These are phyloP conservation scores for Pyrus betulifolia DNA, from an alignment of 306 rosid species.

Conservation along the genomic window DNA sequence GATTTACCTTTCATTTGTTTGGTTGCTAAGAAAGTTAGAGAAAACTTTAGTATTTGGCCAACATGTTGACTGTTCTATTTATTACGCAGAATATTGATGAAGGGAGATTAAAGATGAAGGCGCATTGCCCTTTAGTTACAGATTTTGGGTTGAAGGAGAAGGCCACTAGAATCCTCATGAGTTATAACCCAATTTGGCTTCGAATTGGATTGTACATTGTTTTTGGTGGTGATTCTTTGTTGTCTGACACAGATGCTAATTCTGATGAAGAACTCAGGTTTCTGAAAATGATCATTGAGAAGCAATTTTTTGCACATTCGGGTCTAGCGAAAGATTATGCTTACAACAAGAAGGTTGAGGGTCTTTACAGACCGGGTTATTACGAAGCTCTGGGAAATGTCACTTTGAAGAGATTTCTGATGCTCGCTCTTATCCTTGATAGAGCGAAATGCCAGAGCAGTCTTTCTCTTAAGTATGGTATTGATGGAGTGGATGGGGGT, in stretches of 20 bases:
- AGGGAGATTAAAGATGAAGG: slow-evolving; percentile 83
- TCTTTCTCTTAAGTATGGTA: slow-evolving; percentile 75
- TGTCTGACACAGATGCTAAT: slow-evolving; percentile 40
- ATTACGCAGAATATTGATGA: slow-evolving; percentile 61
- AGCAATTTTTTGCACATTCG: slow-evolving; percentile 59
- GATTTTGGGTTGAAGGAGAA: slow-evolving; percentile 73
- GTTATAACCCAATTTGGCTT: slow-evolving; percentile 76
- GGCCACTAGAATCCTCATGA: slow-evolving; percentile 53
- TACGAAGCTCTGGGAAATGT: slow-evolving; percentile 80
- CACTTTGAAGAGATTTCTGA: slow-evolving; percentile 63
- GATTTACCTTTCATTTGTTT: background rate
- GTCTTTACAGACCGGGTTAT: slow-evolving; percentile 83
- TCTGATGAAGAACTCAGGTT: slow-evolving; percentile 57
- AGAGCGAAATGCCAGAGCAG: slow-evolving; percentile 73
- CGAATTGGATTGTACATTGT: slow-evolving; percentile 66
- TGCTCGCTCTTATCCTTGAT: slow-evolving; percentile 77
- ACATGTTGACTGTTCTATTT: background rate
- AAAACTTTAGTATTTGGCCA: background rate
- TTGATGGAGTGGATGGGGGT: slow-evolving; percentile 95
- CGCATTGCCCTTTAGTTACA: slow-evolving; percentile 76
- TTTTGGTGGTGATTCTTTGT: slow-evolving; percentile 77
- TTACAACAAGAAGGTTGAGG: slow-evolving; percentile 88
- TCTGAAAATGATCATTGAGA: slow-evolving; percentile 69
- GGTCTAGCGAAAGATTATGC: slow-evolving; percentile 66
- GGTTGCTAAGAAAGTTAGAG: background rate